phyloP scores from a whole-genome alignment of 768 basidiomycete species.

The Tylopilus sp. region DNA sequence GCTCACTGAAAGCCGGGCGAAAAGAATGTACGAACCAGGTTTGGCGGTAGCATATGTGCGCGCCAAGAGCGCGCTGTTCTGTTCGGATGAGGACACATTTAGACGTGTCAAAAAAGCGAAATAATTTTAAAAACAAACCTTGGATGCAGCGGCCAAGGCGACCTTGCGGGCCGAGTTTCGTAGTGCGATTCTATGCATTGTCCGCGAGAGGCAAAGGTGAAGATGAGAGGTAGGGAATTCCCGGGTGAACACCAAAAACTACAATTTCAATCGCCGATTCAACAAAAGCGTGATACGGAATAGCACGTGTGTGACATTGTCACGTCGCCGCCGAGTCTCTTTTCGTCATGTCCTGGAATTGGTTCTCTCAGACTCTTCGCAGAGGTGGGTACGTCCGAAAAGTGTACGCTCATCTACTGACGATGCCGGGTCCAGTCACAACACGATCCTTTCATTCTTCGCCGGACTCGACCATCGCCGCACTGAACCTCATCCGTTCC shows the following conservation, averaged over 20 bases:
- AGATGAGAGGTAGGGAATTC: conserved; percentile 40
- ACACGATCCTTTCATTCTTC: conserved; percentile 32
- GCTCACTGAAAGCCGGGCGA: neutral
- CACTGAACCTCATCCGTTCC: conserved; percentile 79
- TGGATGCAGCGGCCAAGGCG: conserved; percentile 62
- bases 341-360: conserved; percentile 4
- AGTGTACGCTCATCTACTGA: conserved; percentile 1
- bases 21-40: conserved; percentile 62
- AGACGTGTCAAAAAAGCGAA: conserved; percentile 5
- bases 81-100: conserved; percentile 7
- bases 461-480: conserved; percentile 48
- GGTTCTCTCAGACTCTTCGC: conserved; percentile 24
- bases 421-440: conserved; percentile 9
- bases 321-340: neutral
- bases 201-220: conserved; percentile 43
- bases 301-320: conserved; percentile 15
- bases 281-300: conserved; percentile 12
- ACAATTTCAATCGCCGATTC: conserved; percentile 30
- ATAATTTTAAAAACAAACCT: conserved; percentile 42
- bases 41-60: conserved; percentile 98
- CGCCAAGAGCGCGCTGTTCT: conserved; percentile 48
- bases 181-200: conserved; percentile 84
- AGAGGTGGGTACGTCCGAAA: conserved; percentile 16
- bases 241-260: conserved; percentile 33
- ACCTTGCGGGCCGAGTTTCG: conserved; percentile 80